Evolutionary conservation across 2,329 filamentous ascomycete genomes (phyloP).

Genomic region (Penicillium sp.): DNA sequence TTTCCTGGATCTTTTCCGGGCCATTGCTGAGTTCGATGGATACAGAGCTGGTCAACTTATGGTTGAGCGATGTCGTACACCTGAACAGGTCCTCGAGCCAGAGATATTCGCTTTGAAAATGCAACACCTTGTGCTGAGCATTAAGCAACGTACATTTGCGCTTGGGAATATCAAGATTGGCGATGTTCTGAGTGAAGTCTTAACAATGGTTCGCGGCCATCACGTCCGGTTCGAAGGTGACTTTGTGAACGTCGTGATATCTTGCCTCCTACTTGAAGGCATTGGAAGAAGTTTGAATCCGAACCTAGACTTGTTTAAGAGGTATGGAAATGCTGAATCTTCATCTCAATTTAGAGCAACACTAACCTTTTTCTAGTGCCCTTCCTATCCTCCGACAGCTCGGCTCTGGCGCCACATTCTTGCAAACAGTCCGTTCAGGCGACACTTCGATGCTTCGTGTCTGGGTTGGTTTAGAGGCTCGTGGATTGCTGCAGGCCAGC

Average conservation of each 20-base stretch:
- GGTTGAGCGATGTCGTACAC: slow-evolving; percentile 92
- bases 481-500: slow-evolving; percentile 85
- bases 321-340: slow-evolving; percentile 43
- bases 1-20: slow-evolving; percentile 93
- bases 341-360: background rate
- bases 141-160: slow-evolving; percentile 88
- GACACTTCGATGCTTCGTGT: slow-evolving; percentile 86
- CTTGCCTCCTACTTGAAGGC: slow-evolving; percentile 88
- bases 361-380: slow-evolving; percentile 56
- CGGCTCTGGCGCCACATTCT: slow-evolving; percentile 59
- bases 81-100: slow-evolving; percentile 81
- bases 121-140: slow-evolving; percentile 89
- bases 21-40: slow-evolving; percentile 93
- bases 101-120: slow-evolving; percentile 94
- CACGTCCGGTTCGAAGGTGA: slow-evolving; percentile 95
- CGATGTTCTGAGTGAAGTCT: slow-evolving; percentile 86
- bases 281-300: slow-evolving; percentile 88
- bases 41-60: slow-evolving; percentile 94
- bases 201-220: slow-evolving; percentile 87
- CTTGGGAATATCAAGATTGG: slow-evolving; percentile 95
- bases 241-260: slow-evolving; percentile 97
- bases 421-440: slow-evolving; percentile 66
- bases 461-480: slow-evolving; percentile 87
- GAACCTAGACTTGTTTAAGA: slow-evolving; percentile 79
- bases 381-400: slow-evolving; percentile 88